Base-by-base conservation (phyloP, 768 basidiomycete species). In the Rhodotorula kratochvilovae region DNA sequence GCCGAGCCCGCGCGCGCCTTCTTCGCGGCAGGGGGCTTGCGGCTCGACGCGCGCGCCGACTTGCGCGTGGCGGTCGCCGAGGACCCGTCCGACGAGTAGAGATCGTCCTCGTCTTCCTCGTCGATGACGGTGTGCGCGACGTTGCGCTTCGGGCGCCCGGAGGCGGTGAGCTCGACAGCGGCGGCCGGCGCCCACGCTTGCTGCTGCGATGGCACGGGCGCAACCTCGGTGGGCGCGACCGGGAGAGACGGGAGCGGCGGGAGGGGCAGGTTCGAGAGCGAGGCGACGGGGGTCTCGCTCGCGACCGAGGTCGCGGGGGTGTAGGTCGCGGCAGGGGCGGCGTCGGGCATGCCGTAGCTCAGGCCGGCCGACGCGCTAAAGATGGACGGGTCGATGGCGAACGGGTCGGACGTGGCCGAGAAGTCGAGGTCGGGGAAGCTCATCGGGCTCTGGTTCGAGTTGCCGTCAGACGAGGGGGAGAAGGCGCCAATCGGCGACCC, bases 401-500 rank as follows among this genome's bases (percentile, higher is more conserved):
- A 74, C 29, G 27, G n/a, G 42, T 39, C 58, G 58, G 61, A 23
- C 10, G 61, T 42, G 45, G 36, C n/a, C 21, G 45, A 33, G 42
- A 59, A 58, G 54, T 71, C 69, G 60, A 74, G 65, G 33, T 74
- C 73, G 65, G 64, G 61, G 61, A 74, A 67, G 54, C 63, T 65
- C 35, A 74, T 55, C 0, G 73, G 73, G 31, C 62, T 65, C 46
- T 46, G 58, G 56, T 53, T 57, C 45, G 69, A 67, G 51, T 67
- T 67, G 54, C 57, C 66, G 27, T 54, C 66, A 10, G 70, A 70
- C 35, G 63, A 67, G 42, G 69, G 73, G 23, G 69, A 70, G 60
- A 70, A 70, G 53, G 36, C 67, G 56, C 61, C 67, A 65, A 73
- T 69, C 16, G 73, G 73, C 3, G 69, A 71, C 31, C 73, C 73